Evolutionary conservation across 352 stramenopile genomes (phyloP).

Genomic region (Achlya hypogyna): DNA sequence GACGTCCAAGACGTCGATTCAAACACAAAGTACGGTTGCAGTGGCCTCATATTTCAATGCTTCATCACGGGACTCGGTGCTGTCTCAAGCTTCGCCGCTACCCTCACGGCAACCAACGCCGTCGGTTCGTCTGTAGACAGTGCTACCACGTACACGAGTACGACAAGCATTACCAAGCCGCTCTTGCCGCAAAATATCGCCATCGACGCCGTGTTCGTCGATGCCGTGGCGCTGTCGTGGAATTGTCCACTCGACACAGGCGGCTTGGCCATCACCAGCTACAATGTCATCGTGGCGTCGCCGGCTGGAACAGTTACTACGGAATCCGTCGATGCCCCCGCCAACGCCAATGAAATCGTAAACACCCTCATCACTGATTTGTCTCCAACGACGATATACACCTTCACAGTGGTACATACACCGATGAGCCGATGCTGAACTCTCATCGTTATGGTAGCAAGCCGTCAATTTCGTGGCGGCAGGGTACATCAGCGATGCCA

Average conservation of each 20-base stretch:
- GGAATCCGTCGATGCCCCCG: not conserved
- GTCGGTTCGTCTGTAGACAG: not conserved
- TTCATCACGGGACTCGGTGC: not conserved
- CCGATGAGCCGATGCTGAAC: not conserved
- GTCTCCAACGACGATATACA: not conserved
- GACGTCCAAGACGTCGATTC: not conserved
- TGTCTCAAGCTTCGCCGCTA: not conserved
- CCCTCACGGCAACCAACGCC: not conserved
- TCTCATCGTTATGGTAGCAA: not conserved
- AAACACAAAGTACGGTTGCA: not conserved
- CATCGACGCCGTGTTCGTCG: not conserved
- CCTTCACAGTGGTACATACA: not conserved
- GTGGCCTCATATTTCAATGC: constrained; percentile 10
- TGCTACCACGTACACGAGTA: not conserved
- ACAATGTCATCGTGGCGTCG: not conserved
- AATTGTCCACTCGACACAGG: not conserved
- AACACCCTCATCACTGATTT: not conserved
- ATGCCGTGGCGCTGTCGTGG: not conserved
- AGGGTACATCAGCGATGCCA: not conserved
- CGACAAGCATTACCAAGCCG: not conserved
- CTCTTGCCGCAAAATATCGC: not conserved
- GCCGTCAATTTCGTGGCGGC: not conserved
- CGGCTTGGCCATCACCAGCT: not conserved
- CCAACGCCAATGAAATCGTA: not conserved
- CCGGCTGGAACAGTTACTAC: not conserved